Percentiles rank a stretch among this genome's conserved stretches.
These are phyloP conservation scores for Penicillium sp. DNA, from an alignment of 2,329 filamentous ascomycete species.

Conservation along the genomic window DNA sequence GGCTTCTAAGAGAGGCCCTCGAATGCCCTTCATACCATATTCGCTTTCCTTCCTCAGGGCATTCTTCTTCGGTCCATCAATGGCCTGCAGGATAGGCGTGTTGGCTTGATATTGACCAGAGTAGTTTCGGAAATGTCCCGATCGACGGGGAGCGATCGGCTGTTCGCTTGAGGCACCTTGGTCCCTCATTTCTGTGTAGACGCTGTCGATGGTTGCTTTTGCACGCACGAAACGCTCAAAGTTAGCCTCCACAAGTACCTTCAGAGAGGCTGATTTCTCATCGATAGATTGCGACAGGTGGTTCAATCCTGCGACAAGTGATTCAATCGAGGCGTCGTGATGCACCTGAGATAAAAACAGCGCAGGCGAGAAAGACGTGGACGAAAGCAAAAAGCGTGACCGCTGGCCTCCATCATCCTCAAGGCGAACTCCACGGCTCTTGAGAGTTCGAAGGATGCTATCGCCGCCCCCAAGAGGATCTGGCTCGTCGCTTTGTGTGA, in stretches of 20 bases:
- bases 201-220: slow-evolving; percentile 96
- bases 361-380: slow-evolving; percentile 87
- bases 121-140: slow-evolving; percentile 53
- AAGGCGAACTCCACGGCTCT: slow-evolving; percentile 68
- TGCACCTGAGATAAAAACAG: slow-evolving; percentile 92
- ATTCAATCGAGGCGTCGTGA: slow-evolving; percentile 73
- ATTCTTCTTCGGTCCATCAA: slow-evolving; percentile 68
- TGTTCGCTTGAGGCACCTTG: slow-evolving; percentile 54
- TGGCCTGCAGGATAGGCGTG: slow-evolving; percentile 32
- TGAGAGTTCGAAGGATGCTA: slow-evolving; percentile 76
- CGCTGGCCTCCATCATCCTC: slow-evolving; percentile 77
- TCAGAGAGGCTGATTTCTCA: slow-evolving; percentile 93
- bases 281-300: slow-evolving; percentile 87
- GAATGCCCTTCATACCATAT: slow-evolving; percentile 82
- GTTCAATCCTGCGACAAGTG: slow-evolving; percentile 74
- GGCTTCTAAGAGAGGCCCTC: slow-evolving; percentile 78
- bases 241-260: slow-evolving; percentile 93
- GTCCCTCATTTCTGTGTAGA: slow-evolving; percentile 89
- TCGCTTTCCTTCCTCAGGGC: slow-evolving; percentile 88
- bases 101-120: slow-evolving; percentile 38
- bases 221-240: slow-evolving; percentile 97
- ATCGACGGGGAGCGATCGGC: slow-evolving; percentile 56
- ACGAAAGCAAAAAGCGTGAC: slow-evolving; percentile 91
- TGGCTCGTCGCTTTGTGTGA: slow-evolving; percentile 83
- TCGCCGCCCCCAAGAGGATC: slow-evolving; percentile 85